A percentile compares a stretch with the other conserved stretches of the same genome.
These are phyloP conservation scores for Eremothecium cymbalariae DNA, from an alignment of 1,139 yeast species.

Conservation along the genomic window DNA sequence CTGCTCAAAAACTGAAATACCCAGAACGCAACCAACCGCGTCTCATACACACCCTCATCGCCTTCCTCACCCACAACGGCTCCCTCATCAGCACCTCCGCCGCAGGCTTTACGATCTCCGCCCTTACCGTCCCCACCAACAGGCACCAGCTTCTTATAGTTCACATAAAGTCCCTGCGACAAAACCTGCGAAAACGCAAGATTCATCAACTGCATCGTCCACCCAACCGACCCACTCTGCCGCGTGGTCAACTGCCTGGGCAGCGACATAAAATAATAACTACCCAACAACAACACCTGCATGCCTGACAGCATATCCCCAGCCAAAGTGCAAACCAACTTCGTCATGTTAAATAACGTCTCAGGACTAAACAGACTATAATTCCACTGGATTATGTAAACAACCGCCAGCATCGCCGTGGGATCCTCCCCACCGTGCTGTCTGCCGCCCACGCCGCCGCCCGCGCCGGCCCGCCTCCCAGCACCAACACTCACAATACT, in stretches of 20 bases:
- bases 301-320: slow-evolving; percentile 15
- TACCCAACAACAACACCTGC: slow-evolving; percentile 21
- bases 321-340: slow-evolving; percentile 17
- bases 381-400: slow-evolving; percentile 25
- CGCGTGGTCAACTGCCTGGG: slow-evolving; percentile 4
- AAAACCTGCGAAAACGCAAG: slow-evolving; percentile 17
- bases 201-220: slow-evolving; percentile 21
- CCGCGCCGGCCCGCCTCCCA: slow-evolving; percentile 1
- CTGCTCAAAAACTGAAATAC: slow-evolving; percentile 26
- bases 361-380: slow-evolving; percentile 26
- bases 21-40: slow-evolving; percentile 24
- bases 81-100: slow-evolving; percentile 18
- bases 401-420: slow-evolving; percentile 15
- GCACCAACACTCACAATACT: slow-evolving; percentile 1
- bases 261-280: slow-evolving; percentile 25
- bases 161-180: slow-evolving; percentile 23
- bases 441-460: too few relatives aligned
- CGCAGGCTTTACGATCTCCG: slow-evolving; percentile 18
- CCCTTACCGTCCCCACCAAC: slow-evolving; percentile 6
- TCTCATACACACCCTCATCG: slow-evolving; percentile 22
- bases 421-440: slow-evolving; percentile 11
- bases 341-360: slow-evolving; percentile 24
- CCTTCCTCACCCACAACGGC: slow-evolving; percentile 19
- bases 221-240: slow-evolving; percentile 7
- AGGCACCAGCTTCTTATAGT: slow-evolving; percentile 21